Base-by-base conservation (phyloP, 2,329 filamentous ascomycete genomes). In the Aspergillus neotritici region DNA sequence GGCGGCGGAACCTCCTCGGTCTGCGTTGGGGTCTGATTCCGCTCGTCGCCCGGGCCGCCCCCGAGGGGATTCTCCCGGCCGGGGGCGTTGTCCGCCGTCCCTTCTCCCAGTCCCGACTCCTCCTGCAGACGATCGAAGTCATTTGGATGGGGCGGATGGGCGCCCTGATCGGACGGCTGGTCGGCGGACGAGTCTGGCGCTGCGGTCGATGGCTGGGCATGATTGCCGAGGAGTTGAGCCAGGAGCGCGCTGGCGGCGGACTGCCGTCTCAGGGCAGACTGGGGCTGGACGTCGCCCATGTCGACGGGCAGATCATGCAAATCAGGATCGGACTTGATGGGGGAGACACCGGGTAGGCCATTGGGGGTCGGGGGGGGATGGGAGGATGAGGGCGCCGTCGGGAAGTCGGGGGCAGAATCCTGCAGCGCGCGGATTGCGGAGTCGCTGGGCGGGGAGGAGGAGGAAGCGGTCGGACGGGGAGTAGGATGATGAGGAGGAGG, bases 201-300 rank as follows among this genome's bases (percentile, higher is more conserved):
- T 36, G 52, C 51, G 35, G 48, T 50, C 29, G 55, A 41, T 42
- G 53, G 47, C 30, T 56, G 43, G n/a, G 54, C 47, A 46, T 64
- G 62, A 45, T 62, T 64, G 33, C 65, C 63, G 41, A 70, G 60
- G 7, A 70, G 56, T 52, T 70, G 66, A 30, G 67, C 67, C 34
- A 70, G 57, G 12, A 70, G 60, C 34, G 67, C 63, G 17, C 63
- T 67, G 43, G 67, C 67, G 34, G 67, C 67, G 33, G 57, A 65
- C 47, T 69, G 67, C 32, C 65, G 65, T 38, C 65, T 61, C 43
- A 58, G 44, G 41, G 66, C 57, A 46, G 60, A 57, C 36, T 61
- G 59, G 13, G 54, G 47, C 16, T 53, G 50, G 30, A 61, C 57
- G 37, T 52, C 37, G 17, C 47, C 41, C n/a, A 50, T 41, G 15